Percentiles rank a stretch among this genome's conserved stretches.
Conservation (phyloP, 768 basidiomycete genomes). For the Termitomyces sp. region DNA sequence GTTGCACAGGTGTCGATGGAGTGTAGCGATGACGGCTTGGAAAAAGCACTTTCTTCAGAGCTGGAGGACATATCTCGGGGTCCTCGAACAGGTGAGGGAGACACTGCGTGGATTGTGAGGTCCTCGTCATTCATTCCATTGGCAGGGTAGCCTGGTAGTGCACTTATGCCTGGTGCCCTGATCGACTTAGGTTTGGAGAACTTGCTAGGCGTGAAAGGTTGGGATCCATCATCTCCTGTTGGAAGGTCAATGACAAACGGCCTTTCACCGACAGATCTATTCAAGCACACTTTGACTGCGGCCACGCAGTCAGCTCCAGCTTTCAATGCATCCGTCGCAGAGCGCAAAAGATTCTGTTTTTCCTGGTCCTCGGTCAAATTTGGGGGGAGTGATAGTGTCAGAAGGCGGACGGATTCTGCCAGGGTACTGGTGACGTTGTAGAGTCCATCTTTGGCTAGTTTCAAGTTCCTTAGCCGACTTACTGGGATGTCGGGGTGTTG, state of each 20-base stretch:
- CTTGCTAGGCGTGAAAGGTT: slow-evolving; percentile 42
- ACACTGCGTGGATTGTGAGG: slow-evolving; percentile 49
- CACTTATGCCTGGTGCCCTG: slow-evolving; percentile 28
- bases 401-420: slow-evolving; percentile 79
- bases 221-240: slow-evolving; percentile 36
- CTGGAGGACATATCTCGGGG: slow-evolving; percentile 37
- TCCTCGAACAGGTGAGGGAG: slow-evolving; percentile 24
- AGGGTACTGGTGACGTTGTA: slow-evolving; percentile 83
- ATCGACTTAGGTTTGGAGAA: slow-evolving; percentile 34
- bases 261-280: slow-evolving; percentile 52
- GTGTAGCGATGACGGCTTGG: slow-evolving; percentile 37
- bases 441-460: slow-evolving; percentile 68
- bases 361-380: slow-evolving; percentile 74
- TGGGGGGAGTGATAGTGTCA: slow-evolving; percentile 48
- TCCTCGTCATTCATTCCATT: slow-evolving; percentile 50
- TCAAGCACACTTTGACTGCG: slow-evolving; percentile 78
- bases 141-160: slow-evolving; percentile 29
- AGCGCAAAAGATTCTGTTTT: slow-evolving; percentile 68
- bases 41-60: slow-evolving; percentile 46
- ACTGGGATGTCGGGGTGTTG: slow-evolving; percentile 65
- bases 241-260: slow-evolving; percentile 66
- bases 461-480: slow-evolving; percentile 60
- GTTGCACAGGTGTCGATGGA: slow-evolving; percentile 48
- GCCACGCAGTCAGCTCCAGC: slow-evolving; percentile 86
- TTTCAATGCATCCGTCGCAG: slow-evolving; percentile 85